Evolutionary conservation across 2,329 filamentous ascomycete genomes (phyloP).

Genomic region (Fusarium haematococcum): DNA sequence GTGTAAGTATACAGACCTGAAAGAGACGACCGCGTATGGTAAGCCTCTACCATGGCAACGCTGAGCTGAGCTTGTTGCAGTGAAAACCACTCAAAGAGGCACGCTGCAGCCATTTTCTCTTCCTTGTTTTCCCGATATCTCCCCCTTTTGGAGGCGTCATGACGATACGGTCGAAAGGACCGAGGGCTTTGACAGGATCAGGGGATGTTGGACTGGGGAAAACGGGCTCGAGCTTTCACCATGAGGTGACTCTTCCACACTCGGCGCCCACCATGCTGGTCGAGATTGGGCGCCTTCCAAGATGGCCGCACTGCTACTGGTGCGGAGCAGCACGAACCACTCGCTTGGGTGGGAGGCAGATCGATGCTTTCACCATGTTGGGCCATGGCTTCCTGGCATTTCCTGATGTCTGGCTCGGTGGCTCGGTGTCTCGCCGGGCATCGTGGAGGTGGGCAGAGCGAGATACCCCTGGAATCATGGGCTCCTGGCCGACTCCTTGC

Average conservation of each 20-base stretch:
- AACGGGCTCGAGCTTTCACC: conserved; percentile 23
- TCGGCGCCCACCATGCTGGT: conserved; percentile 8
- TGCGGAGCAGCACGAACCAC: conserved; percentile 18
- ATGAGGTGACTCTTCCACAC: conserved; percentile 29
- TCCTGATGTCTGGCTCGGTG: conserved; percentile 20
- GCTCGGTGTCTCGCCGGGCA: conserved; percentile 15
- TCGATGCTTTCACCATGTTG: conserved; percentile 14
- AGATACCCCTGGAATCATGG: conserved; percentile 17
- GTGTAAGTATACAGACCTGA: conserved; percentile 8
- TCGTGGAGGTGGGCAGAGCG: conserved; percentile 20
- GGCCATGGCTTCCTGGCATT: conserved; percentile 11
- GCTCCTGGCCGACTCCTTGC: conserved; percentile 8
- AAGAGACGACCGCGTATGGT: neutral
- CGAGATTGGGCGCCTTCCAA: conserved; percentile 10
- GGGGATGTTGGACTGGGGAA: conserved; percentile 24
- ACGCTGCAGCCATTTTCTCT: neutral
- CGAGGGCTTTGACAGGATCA: conserved; percentile 18
- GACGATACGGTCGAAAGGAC: conserved; percentile 22
- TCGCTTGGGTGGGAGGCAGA: conserved; percentile 15
- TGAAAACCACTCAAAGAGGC: neutral
- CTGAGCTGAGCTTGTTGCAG: neutral
- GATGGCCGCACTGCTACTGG: conserved; percentile 12
- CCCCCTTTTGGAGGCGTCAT: conserved; percentile 9
- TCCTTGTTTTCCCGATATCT: conserved; percentile 1
- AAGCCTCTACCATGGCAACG: neutral